Base-by-base conservation (phyloP, 768 basidiomycete genomes). In the Hygrophorus russula region DNA sequence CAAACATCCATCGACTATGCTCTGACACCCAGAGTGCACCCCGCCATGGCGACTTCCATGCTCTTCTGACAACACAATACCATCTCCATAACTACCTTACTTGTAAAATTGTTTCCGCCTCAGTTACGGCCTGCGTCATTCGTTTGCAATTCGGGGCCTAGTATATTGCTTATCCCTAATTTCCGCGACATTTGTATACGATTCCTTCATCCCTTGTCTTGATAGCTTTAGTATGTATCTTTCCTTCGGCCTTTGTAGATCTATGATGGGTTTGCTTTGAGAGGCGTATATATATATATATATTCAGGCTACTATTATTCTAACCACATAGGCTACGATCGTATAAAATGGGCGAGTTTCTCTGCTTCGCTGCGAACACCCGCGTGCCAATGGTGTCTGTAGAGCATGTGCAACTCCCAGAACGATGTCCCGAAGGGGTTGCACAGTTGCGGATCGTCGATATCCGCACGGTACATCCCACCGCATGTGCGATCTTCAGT, bases 391-490 rank as follows among this genome's bases (percentile, higher is more conserved):
- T 88, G 80, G 27, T 64, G 66, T 51, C 62, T 59, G 49, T 67
- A 66, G 39, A 87, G 70, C 46, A 82, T 60, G 49, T 81, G 64
- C 44, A 93, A 62, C 65, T 99, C 96, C 74, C 80, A 97, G 53
- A 90, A 82, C 36, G 77, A 84, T 27, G 88, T 81, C 38, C 80
- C 85, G 56, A 94, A 89, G 29, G 89, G 74, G 59, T 81, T 76
- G 53, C 74, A 75, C 24, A 90, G 65, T 54, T 89, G 82, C 38
- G 92, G 92, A 63, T 97, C 93, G 53, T 94, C 86, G 35, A 94
- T 66, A 41, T 90, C 81, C 0, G 84, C 73, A 19, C 82, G 74
- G 61, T 93, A 96, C 20, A 87, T 68, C 3, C 96, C 96, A 59
- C 92, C 82, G 41, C 71, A 73, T 27, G 75, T 76, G 45, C 90